A percentile compares a stretch with the other conserved stretches of the same genome.
Evolutionary conservation across 1,284 basidiomycete genomes (phyloP).

Genomic region (Cystobasidium sp.): DNA sequence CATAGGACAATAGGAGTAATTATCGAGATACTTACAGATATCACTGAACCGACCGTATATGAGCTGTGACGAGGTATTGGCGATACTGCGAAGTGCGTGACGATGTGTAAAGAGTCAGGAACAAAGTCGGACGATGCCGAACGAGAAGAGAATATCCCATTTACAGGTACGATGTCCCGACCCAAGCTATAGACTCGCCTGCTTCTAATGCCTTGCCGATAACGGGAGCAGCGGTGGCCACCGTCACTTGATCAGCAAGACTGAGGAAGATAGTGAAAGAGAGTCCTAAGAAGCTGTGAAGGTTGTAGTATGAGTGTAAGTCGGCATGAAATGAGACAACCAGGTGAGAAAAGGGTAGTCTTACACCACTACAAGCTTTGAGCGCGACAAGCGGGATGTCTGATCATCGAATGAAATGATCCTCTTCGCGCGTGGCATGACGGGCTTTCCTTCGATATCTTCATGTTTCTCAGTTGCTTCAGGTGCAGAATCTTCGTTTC

Average conservation of each 20-base stretch:
- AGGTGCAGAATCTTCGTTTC: background rate
- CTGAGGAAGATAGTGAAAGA: slow-evolving; percentile 40
- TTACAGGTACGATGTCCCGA: slow-evolving; percentile 39
- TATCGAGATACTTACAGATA: slow-evolving; percentile 46
- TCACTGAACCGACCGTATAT: slow-evolving; percentile 47
- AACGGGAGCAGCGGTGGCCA: slow-evolving; percentile 26
- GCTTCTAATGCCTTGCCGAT: slow-evolving; percentile 31
- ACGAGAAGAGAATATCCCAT: background rate
- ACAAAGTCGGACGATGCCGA: background rate
- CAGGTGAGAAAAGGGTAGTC: background rate
- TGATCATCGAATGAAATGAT: slow-evolving; percentile 35
- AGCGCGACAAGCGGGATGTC: slow-evolving; percentile 22
- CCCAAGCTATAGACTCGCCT: slow-evolving; percentile 38
- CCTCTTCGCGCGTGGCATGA: slow-evolving; percentile 21
- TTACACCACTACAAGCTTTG: slow-evolving; percentile 30
- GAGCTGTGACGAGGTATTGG: slow-evolving; percentile 46
- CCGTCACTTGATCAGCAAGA: slow-evolving; percentile 31
- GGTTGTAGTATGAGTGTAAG: background rate
- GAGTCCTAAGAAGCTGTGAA: slow-evolving; percentile 29
- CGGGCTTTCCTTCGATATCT: slow-evolving; percentile 8
- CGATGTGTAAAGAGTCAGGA: background rate
- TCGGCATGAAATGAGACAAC: background rate
- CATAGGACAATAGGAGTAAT: too few relatives aligned
- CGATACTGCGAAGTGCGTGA: slow-evolving; percentile 2
- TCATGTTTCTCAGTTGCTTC: slow-evolving; percentile 2